These are phyloP conservation scores for Ambrosia trifida DNA, from an alignment of 129 eudicot species.

Conservation along the genomic window DNA sequence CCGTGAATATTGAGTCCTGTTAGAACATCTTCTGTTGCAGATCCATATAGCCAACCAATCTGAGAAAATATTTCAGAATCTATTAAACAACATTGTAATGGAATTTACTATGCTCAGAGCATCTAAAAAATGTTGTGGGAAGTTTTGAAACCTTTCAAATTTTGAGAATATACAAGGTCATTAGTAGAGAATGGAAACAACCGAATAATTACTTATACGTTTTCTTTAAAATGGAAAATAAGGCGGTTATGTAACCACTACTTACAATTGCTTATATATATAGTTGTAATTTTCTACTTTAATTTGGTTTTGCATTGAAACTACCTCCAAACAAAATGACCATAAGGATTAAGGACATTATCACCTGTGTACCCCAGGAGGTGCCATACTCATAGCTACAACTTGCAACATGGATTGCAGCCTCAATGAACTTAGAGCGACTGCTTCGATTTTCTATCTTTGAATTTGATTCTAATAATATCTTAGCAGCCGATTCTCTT, in stretches of 20 bases:
- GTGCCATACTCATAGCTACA: slow-evolving; percentile 59
- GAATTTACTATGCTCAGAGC: neutral
- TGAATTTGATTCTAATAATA: slow-evolving; percentile 26
- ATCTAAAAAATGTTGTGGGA: neutral
- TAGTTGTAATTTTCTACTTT: neutral
- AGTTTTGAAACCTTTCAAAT: too few relatives aligned
- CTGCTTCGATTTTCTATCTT: neutral
- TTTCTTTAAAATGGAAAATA: too few relatives aligned
- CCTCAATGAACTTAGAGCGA: slow-evolving; percentile 37
- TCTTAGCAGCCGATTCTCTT: slow-evolving; percentile 32
- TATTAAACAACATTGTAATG: neutral
- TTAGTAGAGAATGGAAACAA: too few relatives aligned
- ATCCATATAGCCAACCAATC: slow-evolving; percentile 65
- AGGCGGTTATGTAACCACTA: too few relatives aligned
- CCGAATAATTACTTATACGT: too few relatives aligned
- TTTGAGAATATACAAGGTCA: too few relatives aligned
- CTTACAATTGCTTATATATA: too few relatives aligned
- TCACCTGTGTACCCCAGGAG: slow-evolving; percentile 56
- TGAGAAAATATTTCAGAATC: slow-evolving; percentile 14
- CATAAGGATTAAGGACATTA: too few relatives aligned
- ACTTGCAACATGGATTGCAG: slow-evolving; percentile 41
- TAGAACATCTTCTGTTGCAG: slow-evolving; percentile 49
- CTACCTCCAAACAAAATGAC: too few relatives aligned
- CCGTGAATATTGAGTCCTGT: slow-evolving; percentile 49
- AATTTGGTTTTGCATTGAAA: too few relatives aligned